phyloP scores from a whole-genome alignment of 192 early-diverging fungal genomes.

The Podila minutissima region DNA sequence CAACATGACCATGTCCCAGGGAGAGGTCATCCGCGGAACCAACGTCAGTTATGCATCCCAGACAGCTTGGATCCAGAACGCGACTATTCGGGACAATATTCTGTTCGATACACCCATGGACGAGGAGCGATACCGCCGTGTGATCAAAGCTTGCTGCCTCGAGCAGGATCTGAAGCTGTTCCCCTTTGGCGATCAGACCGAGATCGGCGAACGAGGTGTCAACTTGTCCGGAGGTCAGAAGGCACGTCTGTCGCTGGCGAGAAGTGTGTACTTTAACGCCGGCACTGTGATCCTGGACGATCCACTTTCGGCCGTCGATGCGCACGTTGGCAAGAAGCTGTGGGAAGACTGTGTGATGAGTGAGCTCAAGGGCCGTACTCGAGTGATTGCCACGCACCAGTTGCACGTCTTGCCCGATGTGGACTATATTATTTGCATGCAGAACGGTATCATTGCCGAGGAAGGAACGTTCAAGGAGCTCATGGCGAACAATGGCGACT shows the following conservation, averaged over 20 bases:
- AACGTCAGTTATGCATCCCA: slow-evolving; percentile 79
- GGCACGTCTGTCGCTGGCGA: slow-evolving; percentile 61
- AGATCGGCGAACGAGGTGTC: slow-evolving; percentile 84
- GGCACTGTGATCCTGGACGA: slow-evolving; percentile 81
- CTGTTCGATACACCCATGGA: slow-evolving; percentile 70
- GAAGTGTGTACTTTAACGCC: slow-evolving; percentile 81
- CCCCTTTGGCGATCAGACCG: slow-evolving; percentile 57
- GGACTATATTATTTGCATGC: slow-evolving; percentile 77
- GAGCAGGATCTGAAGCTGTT: slow-evolving; percentile 79
- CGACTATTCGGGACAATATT: slow-evolving; percentile 69
- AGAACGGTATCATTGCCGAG: slow-evolving; percentile 75
- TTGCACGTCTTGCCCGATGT: slow-evolving; percentile 77
- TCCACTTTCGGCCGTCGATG: slow-evolving; percentile 59
- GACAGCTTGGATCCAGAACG: slow-evolving; percentile 86
- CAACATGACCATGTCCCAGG: slow-evolving; percentile 66
- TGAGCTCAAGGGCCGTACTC: slow-evolving; percentile 64
- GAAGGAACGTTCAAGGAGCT: slow-evolving; percentile 74
- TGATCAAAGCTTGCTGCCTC: slow-evolving; percentile 80
- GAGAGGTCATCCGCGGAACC: slow-evolving; percentile 66
- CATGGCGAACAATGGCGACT: slow-evolving; percentile 66
- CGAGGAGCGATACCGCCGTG: slow-evolving; percentile 24
- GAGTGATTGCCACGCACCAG: slow-evolving; percentile 82
- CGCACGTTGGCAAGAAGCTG: slow-evolving; percentile 56
- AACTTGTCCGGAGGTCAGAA: slow-evolving; percentile 89
- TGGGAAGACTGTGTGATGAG: slow-evolving; percentile 1